Conservation (phyloP, 2,329 filamentous ascomycete genomes). For the Metarhizium brunneum region DNA sequence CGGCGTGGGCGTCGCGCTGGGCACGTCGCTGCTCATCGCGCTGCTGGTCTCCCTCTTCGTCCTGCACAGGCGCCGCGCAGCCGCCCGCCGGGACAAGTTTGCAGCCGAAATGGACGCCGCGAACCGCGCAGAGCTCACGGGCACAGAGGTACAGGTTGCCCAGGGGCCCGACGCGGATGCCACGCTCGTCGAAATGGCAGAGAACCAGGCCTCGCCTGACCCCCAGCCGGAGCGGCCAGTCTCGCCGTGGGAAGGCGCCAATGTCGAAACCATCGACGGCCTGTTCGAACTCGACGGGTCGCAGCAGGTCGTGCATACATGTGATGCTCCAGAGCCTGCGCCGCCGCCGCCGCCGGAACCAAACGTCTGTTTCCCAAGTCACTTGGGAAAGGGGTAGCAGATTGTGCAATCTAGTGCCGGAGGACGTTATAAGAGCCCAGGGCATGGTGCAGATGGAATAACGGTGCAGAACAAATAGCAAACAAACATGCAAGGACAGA, state of each 20-base stretch:
- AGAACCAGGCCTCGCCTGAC: constrained; percentile 10
- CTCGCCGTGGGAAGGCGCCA: background rate
- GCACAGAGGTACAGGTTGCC: background rate
- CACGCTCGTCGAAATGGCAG: constrained; percentile 45
- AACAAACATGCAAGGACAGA: too few species aligned
- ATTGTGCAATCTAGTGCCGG: too few species aligned
- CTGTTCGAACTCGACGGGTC: background rate
- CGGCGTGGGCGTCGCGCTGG: constrained; percentile 41
- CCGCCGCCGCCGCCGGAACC: background rate
- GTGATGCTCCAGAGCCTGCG: background rate
- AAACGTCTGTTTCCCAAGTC: background rate
- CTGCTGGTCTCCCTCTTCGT: constrained; percentile 36
- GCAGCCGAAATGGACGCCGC: background rate
- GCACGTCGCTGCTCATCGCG: constrained; percentile 31
- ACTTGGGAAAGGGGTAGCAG: background rate
- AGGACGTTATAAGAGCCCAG: too few species aligned
- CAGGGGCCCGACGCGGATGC: constrained; percentile 3
- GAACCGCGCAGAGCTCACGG: constrained; percentile 1
- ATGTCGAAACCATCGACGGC: constrained; percentile 24
- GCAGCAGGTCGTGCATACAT: background rate
- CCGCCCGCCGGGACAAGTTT: background rate
- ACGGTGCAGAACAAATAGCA: too few species aligned
- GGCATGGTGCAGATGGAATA: too few species aligned
- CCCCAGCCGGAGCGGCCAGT: background rate
- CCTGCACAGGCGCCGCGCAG: constrained; percentile 27